Conservation (phyloP, 768 basidiomycete species). For the Rhodotorula sphaerocarpa region DNA sequence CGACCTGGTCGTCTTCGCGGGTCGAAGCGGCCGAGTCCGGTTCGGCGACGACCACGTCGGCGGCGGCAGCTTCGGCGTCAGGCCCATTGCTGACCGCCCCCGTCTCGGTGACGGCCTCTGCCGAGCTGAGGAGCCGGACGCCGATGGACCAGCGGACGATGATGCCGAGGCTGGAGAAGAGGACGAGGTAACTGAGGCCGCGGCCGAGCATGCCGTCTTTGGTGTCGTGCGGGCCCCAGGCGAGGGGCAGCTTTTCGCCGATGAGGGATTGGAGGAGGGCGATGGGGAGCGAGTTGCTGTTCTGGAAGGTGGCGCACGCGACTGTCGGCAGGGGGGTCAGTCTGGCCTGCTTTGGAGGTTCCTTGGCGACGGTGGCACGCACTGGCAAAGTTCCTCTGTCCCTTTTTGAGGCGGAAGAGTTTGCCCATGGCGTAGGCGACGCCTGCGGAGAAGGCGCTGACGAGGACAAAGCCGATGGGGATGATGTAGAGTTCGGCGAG, state of each 20-base stretch:
- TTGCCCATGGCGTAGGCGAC: slow-evolving; percentile 60
- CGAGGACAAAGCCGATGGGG: slow-evolving; percentile 71
- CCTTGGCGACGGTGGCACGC: neutral
- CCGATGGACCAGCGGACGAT: slow-evolving; percentile 83
- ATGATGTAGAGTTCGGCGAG: slow-evolving; percentile 63
- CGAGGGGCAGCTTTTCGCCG: slow-evolving; percentile 37
- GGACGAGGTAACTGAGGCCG: slow-evolving; percentile 76
- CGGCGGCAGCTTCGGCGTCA: neutral
- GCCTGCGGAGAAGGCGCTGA: slow-evolving; percentile 62
- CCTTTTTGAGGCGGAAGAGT: slow-evolving; percentile 59
- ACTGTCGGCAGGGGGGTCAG: slow-evolving; percentile 20
- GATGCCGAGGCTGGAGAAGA: slow-evolving; percentile 80
- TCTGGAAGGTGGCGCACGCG: slow-evolving; percentile 49
- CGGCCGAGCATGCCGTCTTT: slow-evolving; percentile 83
- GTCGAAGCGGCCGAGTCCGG: neutral
- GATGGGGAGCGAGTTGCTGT: slow-evolving; percentile 88
- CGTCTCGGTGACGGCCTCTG: slow-evolving; percentile 44
- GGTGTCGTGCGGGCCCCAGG: slow-evolving; percentile 51
- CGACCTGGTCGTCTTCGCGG: slow-evolving; percentile 37
- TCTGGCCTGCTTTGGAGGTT: neutral
- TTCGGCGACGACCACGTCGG: slow-evolving; percentile 4
- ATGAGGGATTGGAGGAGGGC: slow-evolving; percentile 58
- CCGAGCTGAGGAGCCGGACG: slow-evolving; percentile 66
- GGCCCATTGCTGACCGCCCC: neutral
- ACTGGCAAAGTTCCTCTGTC: slow-evolving; percentile 60